Evolutionary conservation across 2,329 filamentous ascomycete species (phyloP).

Genomic region (Coleophoma crateriformis): DNA sequence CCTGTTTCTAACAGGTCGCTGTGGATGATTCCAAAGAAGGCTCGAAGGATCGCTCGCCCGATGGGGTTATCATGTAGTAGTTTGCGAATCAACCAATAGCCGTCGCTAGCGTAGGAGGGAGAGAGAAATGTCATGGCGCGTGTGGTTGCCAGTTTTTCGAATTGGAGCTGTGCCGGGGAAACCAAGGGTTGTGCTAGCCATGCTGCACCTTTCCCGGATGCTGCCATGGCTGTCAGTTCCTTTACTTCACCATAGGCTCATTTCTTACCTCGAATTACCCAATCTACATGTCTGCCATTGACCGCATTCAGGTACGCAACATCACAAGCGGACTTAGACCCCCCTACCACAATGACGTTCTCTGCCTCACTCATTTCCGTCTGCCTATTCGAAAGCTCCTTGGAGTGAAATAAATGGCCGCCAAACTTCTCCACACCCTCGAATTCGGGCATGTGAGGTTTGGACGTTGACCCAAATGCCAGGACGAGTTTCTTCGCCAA

Average conservation of each 20-base stretch:
- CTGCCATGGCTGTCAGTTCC: neutral
- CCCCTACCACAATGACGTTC: conserved; percentile 50
- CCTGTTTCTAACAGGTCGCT: conserved; percentile 47
- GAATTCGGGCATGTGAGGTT: conserved; percentile 39
- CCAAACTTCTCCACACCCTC: conserved; percentile 38
- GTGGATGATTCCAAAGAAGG: conserved; percentile 51
- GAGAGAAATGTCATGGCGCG: conserved; percentile 68
- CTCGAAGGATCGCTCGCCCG: conserved; percentile 46
- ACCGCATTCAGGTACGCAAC: conserved; percentile 54
- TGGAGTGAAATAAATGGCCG: conserved; percentile 42
- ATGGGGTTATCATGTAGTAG: conserved; percentile 52
- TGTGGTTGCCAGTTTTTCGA: conserved; percentile 61
- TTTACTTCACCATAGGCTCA: neutral
- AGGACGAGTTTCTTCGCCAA: conserved; percentile 41
- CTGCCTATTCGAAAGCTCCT: conserved; percentile 30
- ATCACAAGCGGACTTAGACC: conserved; percentile 60
- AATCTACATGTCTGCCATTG: conserved; percentile 46
- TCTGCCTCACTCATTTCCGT: conserved; percentile 34
- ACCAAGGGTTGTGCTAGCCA: conserved; percentile 56
- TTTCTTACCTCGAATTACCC: conserved; percentile 45
- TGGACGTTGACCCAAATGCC: conserved; percentile 47
- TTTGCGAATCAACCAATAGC: conserved; percentile 45
- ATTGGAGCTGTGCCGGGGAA: conserved; percentile 59
- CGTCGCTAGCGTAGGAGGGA: conserved; percentile 61
- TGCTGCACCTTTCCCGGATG: conserved; percentile 49